These are phyloP conservation scores for Neofusicoccum umdonicola DNA, from an alignment of 2,329 filamentous ascomycete species.

Conservation along the genomic window DNA sequence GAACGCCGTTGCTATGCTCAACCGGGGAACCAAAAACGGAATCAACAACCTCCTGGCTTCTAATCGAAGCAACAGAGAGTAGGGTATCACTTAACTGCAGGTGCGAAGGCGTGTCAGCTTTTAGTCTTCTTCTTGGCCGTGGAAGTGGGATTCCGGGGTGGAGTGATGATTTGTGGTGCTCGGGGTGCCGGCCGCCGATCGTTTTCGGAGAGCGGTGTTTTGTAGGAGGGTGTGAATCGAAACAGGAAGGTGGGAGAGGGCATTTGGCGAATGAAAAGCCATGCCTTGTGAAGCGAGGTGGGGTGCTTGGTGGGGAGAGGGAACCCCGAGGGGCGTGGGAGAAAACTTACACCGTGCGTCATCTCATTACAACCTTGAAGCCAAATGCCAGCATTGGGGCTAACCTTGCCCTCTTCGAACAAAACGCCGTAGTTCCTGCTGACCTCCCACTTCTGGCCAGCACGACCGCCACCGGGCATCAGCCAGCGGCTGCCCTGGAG, in stretches of 20 bases:
- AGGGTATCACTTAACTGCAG: conserved; percentile 73
- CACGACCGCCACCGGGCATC: conserved; percentile 55
- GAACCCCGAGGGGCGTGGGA: neutral
- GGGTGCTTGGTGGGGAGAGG: neutral
- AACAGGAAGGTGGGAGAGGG: neutral
- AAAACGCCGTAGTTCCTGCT: conserved; percentile 75
- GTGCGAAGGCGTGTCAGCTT: conserved; percentile 12
- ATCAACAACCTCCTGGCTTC: conserved; percentile 74
- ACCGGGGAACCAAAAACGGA: conserved; percentile 60
- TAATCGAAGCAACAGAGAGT: conserved; percentile 71
- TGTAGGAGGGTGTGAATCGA: neutral
- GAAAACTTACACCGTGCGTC: conserved; percentile 77
- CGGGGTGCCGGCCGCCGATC: neutral
- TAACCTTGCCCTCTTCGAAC: conserved; percentile 67
- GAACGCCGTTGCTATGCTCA: conserved; percentile 13
- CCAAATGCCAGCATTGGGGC: conserved; percentile 77
- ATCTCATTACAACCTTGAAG: conserved; percentile 91
- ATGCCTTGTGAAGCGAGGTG: neutral
- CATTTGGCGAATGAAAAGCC: neutral
- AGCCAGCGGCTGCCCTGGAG: conserved; percentile 64
- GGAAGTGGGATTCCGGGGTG: neutral
- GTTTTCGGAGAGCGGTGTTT: neutral
- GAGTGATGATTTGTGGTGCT: neutral
- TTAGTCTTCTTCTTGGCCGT: neutral
- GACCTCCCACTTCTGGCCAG: conserved; percentile 59